These are phyloP conservation scores for Gloeostereum incarnatum DNA, from an alignment of 768 basidiomycete genomes.

Conservation along the genomic window DNA sequence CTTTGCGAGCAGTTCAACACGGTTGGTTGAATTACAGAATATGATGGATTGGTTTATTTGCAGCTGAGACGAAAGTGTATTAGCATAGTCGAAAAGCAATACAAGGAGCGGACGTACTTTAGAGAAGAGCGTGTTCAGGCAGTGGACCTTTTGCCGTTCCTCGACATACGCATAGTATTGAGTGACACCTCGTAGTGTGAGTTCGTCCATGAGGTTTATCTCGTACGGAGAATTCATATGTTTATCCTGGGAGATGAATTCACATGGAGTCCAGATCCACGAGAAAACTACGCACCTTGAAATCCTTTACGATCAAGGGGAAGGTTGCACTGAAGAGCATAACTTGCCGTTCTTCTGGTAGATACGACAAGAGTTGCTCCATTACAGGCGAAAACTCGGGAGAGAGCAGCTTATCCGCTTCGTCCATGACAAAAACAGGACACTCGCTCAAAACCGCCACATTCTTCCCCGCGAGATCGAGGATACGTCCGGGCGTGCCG, in stretches of 20 bases:
- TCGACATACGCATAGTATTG: conserved; percentile 99
- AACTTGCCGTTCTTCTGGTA: conserved; percentile 84
- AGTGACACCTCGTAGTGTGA: conserved; percentile 95
- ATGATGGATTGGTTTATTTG: conserved; percentile 99
- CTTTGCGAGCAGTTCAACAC: conserved; percentile 97
- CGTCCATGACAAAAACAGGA: conserved; percentile 98
- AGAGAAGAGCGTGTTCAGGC: conserved; percentile 97
- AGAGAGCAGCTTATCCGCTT: conserved; percentile 95
- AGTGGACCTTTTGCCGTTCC: conserved; percentile 99
- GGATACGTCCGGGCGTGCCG: conserved; percentile 92
- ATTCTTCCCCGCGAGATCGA: conserved; percentile 88
- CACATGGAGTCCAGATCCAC: conserved; percentile 1
- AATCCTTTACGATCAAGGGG: conserved; percentile 98
- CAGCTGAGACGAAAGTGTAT: conserved; percentile 40
- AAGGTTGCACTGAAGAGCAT: conserved; percentile 99
- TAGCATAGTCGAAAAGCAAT: neutral
- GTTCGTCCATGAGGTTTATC: conserved; percentile 99
- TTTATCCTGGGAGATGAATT: conserved; percentile 59
- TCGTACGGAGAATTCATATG: conserved; percentile 95
- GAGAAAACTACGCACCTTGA: conserved; percentile 56
- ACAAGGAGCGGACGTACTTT: conserved; percentile 46
- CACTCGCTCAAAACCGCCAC: conserved; percentile 94
- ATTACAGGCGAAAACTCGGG: conserved; percentile 98
- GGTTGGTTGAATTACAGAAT: conserved; percentile 99
- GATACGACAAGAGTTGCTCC: conserved; percentile 85